Percentiles rank a stretch among this genome's conserved stretches.
Evolutionary conservation across 192 early-diverging fungal genomes (phyloP).

Genomic region (Rhizophagus sp.): DNA sequence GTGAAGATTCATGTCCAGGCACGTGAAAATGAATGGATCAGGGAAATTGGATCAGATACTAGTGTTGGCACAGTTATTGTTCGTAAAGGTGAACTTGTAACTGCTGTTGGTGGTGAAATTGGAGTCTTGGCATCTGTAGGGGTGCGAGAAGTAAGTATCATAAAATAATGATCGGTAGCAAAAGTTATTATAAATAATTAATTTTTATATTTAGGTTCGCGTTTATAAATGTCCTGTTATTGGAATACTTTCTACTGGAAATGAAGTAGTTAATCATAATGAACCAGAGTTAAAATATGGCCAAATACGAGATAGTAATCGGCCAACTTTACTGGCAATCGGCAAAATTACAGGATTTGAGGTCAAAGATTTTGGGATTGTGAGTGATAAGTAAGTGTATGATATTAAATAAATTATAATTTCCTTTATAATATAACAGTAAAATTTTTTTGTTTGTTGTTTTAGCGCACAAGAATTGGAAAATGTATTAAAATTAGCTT

Average conservation of each 20-base stretch:
- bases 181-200: constrained; percentile 9
- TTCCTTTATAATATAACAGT: too few species aligned
- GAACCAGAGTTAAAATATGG: constrained; percentile 52
- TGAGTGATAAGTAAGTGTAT: constrained; percentile 58
- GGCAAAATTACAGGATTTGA: constrained; percentile 63
- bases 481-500: constrained; percentile 42
- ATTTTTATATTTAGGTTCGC: constrained; percentile 39
- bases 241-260: constrained; percentile 87
- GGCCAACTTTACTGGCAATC: constrained; percentile 71
- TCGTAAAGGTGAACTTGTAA: constrained; percentile 55
- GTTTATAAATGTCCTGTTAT: constrained; percentile 68
- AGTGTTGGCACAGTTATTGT: constrained; percentile 61
- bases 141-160: constrained; percentile 46
- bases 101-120: constrained; percentile 79
- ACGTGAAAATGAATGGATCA: constrained; percentile 66
- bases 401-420: not conserved
- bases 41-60: constrained; percentile 80
- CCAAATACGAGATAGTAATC: constrained; percentile 84
- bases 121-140: constrained; percentile 84
- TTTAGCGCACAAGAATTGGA: constrained; percentile 58
- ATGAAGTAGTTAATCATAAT: constrained; percentile 72
- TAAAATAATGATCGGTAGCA: not conserved
- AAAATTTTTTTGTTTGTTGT: not conserved
- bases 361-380: constrained; percentile 74
- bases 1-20: constrained; percentile 50